phyloP scores from a whole-genome alignment of 2,329 filamentous ascomycete species.

The Colletotrichum australisinense region DNA sequence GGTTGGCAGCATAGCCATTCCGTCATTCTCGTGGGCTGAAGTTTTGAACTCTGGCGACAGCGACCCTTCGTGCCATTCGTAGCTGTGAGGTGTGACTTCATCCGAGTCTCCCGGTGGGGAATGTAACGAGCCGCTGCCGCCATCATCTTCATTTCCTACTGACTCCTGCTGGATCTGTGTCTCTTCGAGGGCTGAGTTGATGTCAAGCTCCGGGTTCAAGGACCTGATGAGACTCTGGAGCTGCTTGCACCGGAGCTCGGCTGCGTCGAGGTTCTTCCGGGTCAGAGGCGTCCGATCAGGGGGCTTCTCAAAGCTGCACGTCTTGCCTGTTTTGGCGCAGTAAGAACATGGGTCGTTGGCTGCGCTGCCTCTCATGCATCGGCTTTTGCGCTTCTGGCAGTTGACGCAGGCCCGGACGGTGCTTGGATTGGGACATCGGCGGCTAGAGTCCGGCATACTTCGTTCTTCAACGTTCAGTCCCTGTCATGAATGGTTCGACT shows the following conservation, averaged over 20 bases:
- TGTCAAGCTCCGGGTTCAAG: slow-evolving; percentile 42
- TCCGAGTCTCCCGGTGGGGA: slow-evolving; percentile 3
- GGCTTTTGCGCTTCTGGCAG: slow-evolving; percentile 36
- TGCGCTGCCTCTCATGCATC: slow-evolving; percentile 31
- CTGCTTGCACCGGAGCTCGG: slow-evolving; percentile 43
- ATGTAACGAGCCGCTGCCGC: too few species aligned
- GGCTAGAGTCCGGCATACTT: not conserved
- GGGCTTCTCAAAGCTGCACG: slow-evolving; percentile 46
- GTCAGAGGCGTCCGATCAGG: slow-evolving; percentile 48
- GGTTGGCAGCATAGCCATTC: slow-evolving; percentile 41
- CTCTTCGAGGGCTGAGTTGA: slow-evolving; percentile 37
- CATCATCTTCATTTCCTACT: slow-evolving; percentile 5
- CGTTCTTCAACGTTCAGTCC: not conserved
- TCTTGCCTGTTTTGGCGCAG: slow-evolving; percentile 43
- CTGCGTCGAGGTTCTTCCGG: slow-evolving; percentile 48
- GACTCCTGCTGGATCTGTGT: not conserved
- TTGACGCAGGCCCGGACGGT: slow-evolving; percentile 36
- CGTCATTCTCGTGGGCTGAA: slow-evolving; percentile 36
- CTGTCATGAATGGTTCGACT: too few species aligned
- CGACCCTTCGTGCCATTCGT: slow-evolving; percentile 39
- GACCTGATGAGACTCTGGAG: slow-evolving; percentile 42
- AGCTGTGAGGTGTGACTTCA: slow-evolving; percentile 24
- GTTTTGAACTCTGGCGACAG: slow-evolving; percentile 23
- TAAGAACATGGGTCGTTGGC: slow-evolving; percentile 42
- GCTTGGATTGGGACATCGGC: not conserved